Conservation (phyloP, 2,329 filamentous ascomycete genomes). For the Chaetothyriales sp. region DNA sequence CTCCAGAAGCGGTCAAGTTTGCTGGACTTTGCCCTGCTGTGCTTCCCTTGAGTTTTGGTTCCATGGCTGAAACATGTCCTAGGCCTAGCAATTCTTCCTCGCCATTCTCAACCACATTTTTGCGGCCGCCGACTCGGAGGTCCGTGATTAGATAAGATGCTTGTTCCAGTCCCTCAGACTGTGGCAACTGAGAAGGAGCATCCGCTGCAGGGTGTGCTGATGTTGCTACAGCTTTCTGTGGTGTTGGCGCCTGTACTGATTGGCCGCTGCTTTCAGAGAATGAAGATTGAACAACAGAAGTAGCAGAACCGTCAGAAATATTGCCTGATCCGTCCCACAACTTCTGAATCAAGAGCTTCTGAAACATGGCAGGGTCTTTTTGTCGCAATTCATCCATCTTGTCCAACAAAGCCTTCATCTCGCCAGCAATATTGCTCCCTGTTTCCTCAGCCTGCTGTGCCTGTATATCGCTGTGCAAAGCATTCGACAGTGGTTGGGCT, state of each 20-base stretch:
- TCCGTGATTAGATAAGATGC: too few species aligned
- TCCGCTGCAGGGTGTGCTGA: not conserved
- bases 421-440: slow-evolving; percentile 30
- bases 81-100: too few species aligned
- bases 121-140: too few species aligned
- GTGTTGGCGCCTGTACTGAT: not conserved
- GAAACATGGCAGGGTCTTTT: slow-evolving; percentile 41
- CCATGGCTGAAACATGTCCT: too few species aligned
- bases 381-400: slow-evolving; percentile 45
- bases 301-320: not conserved
- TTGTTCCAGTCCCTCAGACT: not conserved
- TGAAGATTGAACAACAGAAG: not conserved
- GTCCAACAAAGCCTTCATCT: slow-evolving; percentile 43
- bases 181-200: not conserved
- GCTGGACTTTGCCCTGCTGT: not conserved
- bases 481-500: not conserved
- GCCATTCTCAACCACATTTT: too few species aligned
- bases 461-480: slow-evolving; percentile 1
- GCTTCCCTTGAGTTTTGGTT: too few species aligned
- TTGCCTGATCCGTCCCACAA: slow-evolving; percentile 38
- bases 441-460: slow-evolving; percentile 4
- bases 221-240: not conserved
- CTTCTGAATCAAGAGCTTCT: slow-evolving; percentile 36
- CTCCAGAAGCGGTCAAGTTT: not conserved
- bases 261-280: not conserved